phyloP scores from a whole-genome alignment of 139 green algal genomes.

The Micromonas commoda region DNA sequence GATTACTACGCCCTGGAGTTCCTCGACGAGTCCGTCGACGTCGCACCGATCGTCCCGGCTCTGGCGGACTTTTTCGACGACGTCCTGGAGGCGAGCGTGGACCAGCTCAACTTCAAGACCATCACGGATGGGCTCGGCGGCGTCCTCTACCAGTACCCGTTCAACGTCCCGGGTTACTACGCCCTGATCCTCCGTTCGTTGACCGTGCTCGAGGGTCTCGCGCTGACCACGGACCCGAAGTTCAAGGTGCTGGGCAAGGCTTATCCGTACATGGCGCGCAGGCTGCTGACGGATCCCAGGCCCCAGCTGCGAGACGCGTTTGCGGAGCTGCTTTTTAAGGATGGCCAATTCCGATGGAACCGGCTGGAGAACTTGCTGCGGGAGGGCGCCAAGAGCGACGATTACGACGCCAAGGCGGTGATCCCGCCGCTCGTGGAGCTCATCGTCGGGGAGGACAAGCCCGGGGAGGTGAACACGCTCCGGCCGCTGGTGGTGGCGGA shows the following conservation, averaged over 20 bases:
- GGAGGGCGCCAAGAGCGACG: conserved; percentile 63
- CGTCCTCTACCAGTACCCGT: conserved; percentile 84
- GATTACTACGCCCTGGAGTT: conserved; percentile 93
- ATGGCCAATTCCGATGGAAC: conserved; percentile 62
- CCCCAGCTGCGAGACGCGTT: conserved; percentile 58
- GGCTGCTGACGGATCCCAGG: conserved; percentile 85
- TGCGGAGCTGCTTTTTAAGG: conserved; percentile 25
- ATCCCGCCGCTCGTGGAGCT: conserved; percentile 11
- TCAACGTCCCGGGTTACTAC: conserved; percentile 88
- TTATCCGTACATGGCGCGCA: conserved; percentile 93
- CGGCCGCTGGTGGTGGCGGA: conserved; percentile 22
- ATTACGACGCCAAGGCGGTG: conserved; percentile 14
- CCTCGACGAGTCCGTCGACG: conserved; percentile 79
- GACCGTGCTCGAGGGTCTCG: conserved; percentile 83
- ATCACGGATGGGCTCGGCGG: conserved; percentile 91
- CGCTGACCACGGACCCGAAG: conserved; percentile 41
- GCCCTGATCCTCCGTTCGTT: conserved; percentile 90
- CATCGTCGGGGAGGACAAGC: conserved; percentile 5
- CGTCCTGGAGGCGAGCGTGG: conserved; percentile 63
- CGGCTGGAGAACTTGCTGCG: conserved; percentile 78
- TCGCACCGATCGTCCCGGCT: conserved; percentile 85
- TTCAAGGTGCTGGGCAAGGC: conserved; percentile 73
- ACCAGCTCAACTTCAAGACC: conserved; percentile 89
- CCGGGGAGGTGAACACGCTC: conserved; percentile 13
- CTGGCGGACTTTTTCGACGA: conserved; percentile 93